Evolutionary conservation across 2,329 filamentous ascomycete species (phyloP).

Genomic region (Aspergillus novofumigatus): DNA sequence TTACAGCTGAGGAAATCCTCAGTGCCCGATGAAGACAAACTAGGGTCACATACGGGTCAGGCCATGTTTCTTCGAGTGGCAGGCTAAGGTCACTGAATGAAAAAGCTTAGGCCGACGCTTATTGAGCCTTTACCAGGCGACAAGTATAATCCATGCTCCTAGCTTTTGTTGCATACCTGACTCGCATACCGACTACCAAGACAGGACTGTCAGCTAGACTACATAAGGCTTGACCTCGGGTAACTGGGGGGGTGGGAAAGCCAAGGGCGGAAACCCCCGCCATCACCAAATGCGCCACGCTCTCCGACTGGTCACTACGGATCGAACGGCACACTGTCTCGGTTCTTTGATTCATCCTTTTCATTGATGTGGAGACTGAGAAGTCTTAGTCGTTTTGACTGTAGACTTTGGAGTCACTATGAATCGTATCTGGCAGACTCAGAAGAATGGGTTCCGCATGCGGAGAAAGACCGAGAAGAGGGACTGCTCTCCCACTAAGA

Average conservation of each 20-base stretch:
- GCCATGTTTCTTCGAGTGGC: too few species aligned
- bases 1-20: too few species aligned
- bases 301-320: constrained; percentile 3
- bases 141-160: background rate
- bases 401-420: background rate
- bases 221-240: constrained; percentile 7
- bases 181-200: background rate
- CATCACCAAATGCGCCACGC: background rate
- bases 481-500: background rate
- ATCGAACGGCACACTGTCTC: constrained; percentile 3
- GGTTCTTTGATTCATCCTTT: background rate
- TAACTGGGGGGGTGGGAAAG: background rate
- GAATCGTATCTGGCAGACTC: background rate
- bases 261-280: background rate
- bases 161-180: background rate
- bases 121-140: background rate
- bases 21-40: too few species aligned
- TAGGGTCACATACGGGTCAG: too few species aligned
- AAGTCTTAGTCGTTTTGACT: background rate
- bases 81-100: too few species aligned
- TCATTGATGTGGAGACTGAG: background rate
- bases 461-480: background rate
- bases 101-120: too few species aligned
- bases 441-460: background rate
- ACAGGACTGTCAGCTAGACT: background rate